Evolutionary conservation across 2,329 filamentous ascomycete species (phyloP).

Genomic region (Ophiobolus disseminans): DNA sequence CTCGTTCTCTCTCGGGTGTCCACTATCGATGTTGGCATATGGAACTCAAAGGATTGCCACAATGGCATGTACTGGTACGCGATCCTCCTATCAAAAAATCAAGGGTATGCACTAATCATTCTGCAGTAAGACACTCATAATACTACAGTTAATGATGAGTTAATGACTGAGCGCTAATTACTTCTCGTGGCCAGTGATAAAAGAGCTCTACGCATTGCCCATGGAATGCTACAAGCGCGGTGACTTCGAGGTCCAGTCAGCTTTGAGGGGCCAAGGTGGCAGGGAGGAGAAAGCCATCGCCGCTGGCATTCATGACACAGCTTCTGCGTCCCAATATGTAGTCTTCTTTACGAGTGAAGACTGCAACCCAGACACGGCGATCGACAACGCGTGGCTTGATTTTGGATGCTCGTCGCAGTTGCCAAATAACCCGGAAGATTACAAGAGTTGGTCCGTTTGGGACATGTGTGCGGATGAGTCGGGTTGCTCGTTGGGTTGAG

Average conservation of each 20-base stretch:
- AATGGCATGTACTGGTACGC: background rate
- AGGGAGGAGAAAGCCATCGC: slow-evolving; percentile 6
- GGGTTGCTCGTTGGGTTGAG: slow-evolving; percentile 6
- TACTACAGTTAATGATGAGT: too few relatives aligned
- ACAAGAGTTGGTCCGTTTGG: slow-evolving; percentile 12
- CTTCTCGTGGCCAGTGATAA: background rate
- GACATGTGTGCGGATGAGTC: slow-evolving; percentile 7
- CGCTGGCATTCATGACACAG: slow-evolving; percentile 1
- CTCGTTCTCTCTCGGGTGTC: background rate
- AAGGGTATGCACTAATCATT: background rate
- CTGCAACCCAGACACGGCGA: slow-evolving; percentile 11
- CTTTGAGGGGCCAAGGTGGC: slow-evolving; percentile 5
- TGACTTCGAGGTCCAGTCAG: slow-evolving; percentile 3
- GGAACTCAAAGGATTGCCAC: slow-evolving; percentile 6
- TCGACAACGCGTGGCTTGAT: slow-evolving; percentile 9
- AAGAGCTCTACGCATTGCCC: background rate
- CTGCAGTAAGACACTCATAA: too few relatives aligned
- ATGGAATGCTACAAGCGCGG: slow-evolving; percentile 10
- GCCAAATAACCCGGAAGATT: slow-evolving; percentile 2
- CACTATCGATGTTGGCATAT: background rate
- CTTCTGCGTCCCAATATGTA: slow-evolving; percentile 2
- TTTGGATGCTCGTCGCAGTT: slow-evolving; percentile 6
- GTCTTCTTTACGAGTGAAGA: slow-evolving; percentile 13
- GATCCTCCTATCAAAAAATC: background rate
- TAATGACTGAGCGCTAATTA: too few relatives aligned